phyloP scores from a whole-genome alignment of 306 rosid genomes.

The Echinosophora koreensis region DNA sequence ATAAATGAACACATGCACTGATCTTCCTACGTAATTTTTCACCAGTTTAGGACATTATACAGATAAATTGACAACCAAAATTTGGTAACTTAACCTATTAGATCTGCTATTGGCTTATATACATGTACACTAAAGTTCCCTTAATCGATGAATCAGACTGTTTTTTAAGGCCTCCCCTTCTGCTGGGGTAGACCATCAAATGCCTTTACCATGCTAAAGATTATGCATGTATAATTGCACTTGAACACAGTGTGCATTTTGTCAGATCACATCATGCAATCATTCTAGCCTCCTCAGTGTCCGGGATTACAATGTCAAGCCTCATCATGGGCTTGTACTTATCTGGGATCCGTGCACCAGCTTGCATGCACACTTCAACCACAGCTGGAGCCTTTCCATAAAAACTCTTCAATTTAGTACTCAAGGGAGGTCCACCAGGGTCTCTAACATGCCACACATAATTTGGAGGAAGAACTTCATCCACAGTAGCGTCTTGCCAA shows the following conservation, averaged over 20 bases:
- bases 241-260: conserved; percentile 15
- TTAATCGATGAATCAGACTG: background rate
- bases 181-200: background rate
- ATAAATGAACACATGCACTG: background rate
- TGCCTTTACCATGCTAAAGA: background rate
- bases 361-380: conserved; percentile 90
- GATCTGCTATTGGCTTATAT: conserved; percentile 27
- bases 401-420: conserved; percentile 66
- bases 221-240: conserved; percentile 13
- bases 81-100: conserved; percentile 25
- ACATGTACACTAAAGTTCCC: conserved; percentile 39
- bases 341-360: conserved; percentile 76
- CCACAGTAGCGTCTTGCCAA: conserved; percentile 93
- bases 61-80: conserved; percentile 24
- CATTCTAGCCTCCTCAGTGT: conserved; percentile 68
- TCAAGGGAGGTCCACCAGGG: conserved; percentile 78
- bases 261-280: conserved; percentile 60
- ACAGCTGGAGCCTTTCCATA: conserved; percentile 95
- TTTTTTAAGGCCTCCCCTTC: conserved; percentile 21
- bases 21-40: conserved; percentile 7
- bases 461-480: conserved; percentile 90
- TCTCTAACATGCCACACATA: conserved; percentile 91
- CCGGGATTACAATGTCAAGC: conserved; percentile 93
- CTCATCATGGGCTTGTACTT: conserved; percentile 92
- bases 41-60: conserved; percentile 25